Percentiles rank a stretch among this genome's conserved stretches.
Evolutionary conservation across 2,329 filamentous ascomycete genomes (phyloP).

Genomic region (Hypoxylon rubiginosum): DNA sequence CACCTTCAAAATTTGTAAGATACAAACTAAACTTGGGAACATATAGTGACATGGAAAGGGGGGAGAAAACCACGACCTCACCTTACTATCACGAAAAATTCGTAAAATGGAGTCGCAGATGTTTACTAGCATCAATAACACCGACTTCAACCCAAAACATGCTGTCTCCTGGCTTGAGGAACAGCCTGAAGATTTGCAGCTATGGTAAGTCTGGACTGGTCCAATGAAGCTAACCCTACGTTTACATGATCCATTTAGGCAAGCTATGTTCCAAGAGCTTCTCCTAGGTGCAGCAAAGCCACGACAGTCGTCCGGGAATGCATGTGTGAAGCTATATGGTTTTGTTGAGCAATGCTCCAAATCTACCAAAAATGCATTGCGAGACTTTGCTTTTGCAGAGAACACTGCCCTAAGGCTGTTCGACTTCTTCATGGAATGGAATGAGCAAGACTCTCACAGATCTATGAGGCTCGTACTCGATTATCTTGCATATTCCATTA

Average conservation of each 20-base stretch:
- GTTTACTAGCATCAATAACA: constrained; percentile 43
- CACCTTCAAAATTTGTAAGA: constrained; percentile 15
- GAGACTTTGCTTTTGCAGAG: constrained; percentile 65
- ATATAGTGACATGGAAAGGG: constrained; percentile 14
- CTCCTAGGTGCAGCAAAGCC: constrained; percentile 65
- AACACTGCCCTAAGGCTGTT: constrained; percentile 65
- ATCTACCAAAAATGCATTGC: constrained; percentile 60
- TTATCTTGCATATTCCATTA: constrained; percentile 65
- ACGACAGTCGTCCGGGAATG: constrained; percentile 67
- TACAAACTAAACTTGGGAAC: constrained; percentile 4
- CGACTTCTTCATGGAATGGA: constrained; percentile 75
- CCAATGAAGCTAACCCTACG: background rate
- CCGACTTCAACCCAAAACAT: constrained; percentile 52
- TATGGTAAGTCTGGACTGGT: constrained; percentile 44
- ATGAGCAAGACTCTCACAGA: constrained; percentile 73
- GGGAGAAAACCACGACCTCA: constrained; percentile 1
- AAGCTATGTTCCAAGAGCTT: constrained; percentile 62
- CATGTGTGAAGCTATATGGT: constrained; percentile 71
- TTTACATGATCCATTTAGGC: constrained; percentile 42
- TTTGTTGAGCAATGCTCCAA: constrained; percentile 72
- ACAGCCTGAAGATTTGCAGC: constrained; percentile 45
- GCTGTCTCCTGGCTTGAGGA: constrained; percentile 51
- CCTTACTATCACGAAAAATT: background rate
- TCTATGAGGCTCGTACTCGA: constrained; percentile 74
- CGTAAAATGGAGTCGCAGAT: constrained; percentile 38